Base-by-base conservation (phyloP, 2,329 filamentous ascomycete species). In the Chrysosporium keratinophilum region DNA sequence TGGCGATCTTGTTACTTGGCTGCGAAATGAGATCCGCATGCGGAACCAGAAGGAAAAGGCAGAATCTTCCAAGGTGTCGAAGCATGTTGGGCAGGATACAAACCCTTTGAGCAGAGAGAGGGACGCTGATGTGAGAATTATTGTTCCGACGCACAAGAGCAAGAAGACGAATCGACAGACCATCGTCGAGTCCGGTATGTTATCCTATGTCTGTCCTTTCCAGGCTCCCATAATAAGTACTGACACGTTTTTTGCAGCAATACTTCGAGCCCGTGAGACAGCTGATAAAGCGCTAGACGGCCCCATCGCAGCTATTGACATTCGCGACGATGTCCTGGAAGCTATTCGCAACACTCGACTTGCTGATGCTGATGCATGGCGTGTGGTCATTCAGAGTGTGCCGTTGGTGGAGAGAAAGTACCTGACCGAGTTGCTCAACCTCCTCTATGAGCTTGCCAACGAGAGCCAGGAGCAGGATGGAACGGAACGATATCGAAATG, bases 161-260 rank as follows among this genome's bases (percentile, higher is more conserved):
- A 96, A 95, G 71, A 97, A 96, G 73, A 87, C 85, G 58, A 96
- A 95, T 70, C 83, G 91, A 51, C 83, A 83, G 64, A 84, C 84
- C 28, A 88, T 97, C 48, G 83, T 96, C 46, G 88, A 95, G 66
- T 85, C 90, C 60, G 84, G 84, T 57, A 81, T 81, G 76, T 74
- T 50, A 45, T 49, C 20, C 5, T 42, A 17, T 19, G 6, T 19
- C 20, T 52, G 17, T 39, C 15, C 42, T 37, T 14, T 12, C 17
- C 35, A n/a, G 41, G 28, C 9, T 33, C 2, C 12, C 2, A 31
- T 19, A 6, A 31, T 34, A 20, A 52, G 39, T 58, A 65, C 48
- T 55, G 59, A 10, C 43, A 44, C 11, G 20, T n/a, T 35, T n/a
- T 10, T 2, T 57, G 43, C 57, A 69, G 79, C 78, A n/a, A 74